These are phyloP conservation scores for Aspergillus ustus DNA, from an alignment of 2,329 filamentous ascomycete genomes.

Conservation along the genomic window DNA sequence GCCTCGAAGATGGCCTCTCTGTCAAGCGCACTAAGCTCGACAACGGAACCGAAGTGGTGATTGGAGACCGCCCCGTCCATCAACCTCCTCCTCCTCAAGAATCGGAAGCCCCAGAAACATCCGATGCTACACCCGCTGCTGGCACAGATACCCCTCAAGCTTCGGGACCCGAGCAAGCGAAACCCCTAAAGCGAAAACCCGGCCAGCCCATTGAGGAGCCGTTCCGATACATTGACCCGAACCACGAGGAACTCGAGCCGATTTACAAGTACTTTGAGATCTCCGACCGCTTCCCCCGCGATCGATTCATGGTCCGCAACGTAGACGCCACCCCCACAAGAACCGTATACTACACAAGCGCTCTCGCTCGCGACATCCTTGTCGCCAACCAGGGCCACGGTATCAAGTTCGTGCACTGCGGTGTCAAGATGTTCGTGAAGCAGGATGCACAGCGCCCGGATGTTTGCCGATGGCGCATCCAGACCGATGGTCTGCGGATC, in stretches of 20 bases:
- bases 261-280: constrained; percentile 87
- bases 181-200: constrained; percentile 42
- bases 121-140: constrained; percentile 30
- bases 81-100: constrained; percentile 33
- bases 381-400: constrained; percentile 85
- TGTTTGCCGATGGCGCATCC: constrained; percentile 92
- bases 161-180: constrained; percentile 18
- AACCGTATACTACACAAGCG: constrained; percentile 94
- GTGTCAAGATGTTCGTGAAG: constrained; percentile 99
- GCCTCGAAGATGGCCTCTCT: constrained; percentile 42
- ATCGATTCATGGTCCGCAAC: constrained; percentile 96
- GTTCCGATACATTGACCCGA: constrained; percentile 82
- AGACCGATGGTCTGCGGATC: constrained; percentile 90
- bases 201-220: constrained; percentile 76
- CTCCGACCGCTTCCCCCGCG: constrained; percentile 80
- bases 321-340: constrained; percentile 84
- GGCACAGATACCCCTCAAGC: constrained; percentile 20
- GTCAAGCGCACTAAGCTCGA: constrained; percentile 52
- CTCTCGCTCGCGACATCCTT: constrained; percentile 82
- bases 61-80: constrained; percentile 45
- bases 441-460: constrained; percentile 87
- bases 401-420: constrained; percentile 94
- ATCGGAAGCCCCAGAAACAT: constrained; percentile 28
- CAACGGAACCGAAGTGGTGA: constrained; percentile 41
- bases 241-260: constrained; percentile 74